A percentile compares a stretch with the other conserved stretches of the same genome.
These are phyloP conservation scores for Chrysoporthe puriensis DNA, from an alignment of 2,329 filamentous ascomycete genomes.

Conservation along the genomic window DNA sequence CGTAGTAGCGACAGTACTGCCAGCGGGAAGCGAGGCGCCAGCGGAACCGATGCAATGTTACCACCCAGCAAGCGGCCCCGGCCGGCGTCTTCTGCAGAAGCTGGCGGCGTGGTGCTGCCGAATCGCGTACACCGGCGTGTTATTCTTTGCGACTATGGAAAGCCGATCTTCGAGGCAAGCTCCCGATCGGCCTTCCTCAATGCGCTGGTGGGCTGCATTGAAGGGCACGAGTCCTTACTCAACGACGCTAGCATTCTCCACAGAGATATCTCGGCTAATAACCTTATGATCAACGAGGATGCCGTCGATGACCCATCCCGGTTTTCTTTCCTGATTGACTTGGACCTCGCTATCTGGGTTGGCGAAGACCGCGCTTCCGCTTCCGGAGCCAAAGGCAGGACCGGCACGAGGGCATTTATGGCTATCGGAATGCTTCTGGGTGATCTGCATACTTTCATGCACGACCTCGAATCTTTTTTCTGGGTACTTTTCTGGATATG, in stretches of 20 bases:
- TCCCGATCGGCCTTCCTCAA: constrained; percentile 36
- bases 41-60: no score
- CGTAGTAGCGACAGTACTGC: no score
- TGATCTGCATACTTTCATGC: constrained; percentile 47
- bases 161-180: constrained; percentile 41
- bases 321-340: no score
- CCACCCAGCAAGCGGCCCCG: no score
- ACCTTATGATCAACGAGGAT: no score
- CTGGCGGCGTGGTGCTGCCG: neutral
- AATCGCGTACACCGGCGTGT: neutral
- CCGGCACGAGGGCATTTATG: constrained; percentile 51
- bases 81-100: neutral
- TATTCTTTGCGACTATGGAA: constrained; percentile 36
- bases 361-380: constrained; percentile 35
- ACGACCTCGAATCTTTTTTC: constrained; percentile 53
- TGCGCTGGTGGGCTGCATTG: no score
- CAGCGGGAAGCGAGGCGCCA: no score
- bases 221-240: constrained; percentile 2
- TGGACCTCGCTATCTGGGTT: no score
- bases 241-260: neutral
- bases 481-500: constrained; percentile 52
- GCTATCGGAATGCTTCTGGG: constrained; percentile 47
- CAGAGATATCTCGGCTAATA: no score
- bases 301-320: no score
- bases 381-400: constrained; percentile 47